Percentiles rank a stretch among this genome's conserved stretches.
phyloP scores from a whole-genome alignment of 164 flowering plant species.

The Dillenia suffruticosa region DNA sequence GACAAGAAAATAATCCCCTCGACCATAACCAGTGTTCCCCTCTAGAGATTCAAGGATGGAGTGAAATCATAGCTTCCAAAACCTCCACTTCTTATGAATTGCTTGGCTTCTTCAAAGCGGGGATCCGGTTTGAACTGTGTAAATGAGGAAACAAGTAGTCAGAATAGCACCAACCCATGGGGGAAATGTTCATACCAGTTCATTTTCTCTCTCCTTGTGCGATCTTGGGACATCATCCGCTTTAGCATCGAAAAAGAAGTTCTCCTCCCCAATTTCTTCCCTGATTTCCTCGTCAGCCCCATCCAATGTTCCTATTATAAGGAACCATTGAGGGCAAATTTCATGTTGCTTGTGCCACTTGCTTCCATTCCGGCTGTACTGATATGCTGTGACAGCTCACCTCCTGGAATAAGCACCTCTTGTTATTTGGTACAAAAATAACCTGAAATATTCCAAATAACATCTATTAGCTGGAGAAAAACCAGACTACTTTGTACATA shows the following conservation, averaged over 20 bases:
- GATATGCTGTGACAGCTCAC: slow-evolving; percentile 98
- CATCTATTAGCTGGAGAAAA: no score
- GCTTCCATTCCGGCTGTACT: slow-evolving; percentile 99
- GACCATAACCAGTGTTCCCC: slow-evolving; percentile 89
- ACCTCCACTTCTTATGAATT: slow-evolving; percentile 76
- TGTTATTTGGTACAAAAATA: slow-evolving; percentile 93
- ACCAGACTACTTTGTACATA: no score
- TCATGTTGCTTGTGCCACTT: slow-evolving; percentile 99
- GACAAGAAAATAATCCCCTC: slow-evolving; percentile 95
- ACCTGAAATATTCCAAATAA: slow-evolving; percentile 44
- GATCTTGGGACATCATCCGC: slow-evolving; percentile 85
- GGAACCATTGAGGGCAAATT: slow-evolving; percentile 95
- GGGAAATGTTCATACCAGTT: slow-evolving; percentile 46
- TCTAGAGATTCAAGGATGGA: slow-evolving; percentile 90
- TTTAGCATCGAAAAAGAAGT: slow-evolving; percentile 91
- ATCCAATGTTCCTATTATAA: slow-evolving; percentile 94
- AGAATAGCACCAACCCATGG: not conserved
- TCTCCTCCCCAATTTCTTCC: slow-evolving; percentile 87
- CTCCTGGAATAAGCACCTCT: slow-evolving; percentile 96
- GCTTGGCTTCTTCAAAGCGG: slow-evolving; percentile 90
- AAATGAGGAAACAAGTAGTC: slow-evolving; percentile 6
- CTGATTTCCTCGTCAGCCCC: slow-evolving; percentile 99
- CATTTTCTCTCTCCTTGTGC: slow-evolving; percentile 90
- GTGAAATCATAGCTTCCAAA: slow-evolving; percentile 92
- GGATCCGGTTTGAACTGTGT: slow-evolving; percentile 93